Percentiles rank a stretch among this genome's conserved stretches.
Conservation (phyloP, 805 yeast species). For the Sporopachydermia lactativora region DNA sequence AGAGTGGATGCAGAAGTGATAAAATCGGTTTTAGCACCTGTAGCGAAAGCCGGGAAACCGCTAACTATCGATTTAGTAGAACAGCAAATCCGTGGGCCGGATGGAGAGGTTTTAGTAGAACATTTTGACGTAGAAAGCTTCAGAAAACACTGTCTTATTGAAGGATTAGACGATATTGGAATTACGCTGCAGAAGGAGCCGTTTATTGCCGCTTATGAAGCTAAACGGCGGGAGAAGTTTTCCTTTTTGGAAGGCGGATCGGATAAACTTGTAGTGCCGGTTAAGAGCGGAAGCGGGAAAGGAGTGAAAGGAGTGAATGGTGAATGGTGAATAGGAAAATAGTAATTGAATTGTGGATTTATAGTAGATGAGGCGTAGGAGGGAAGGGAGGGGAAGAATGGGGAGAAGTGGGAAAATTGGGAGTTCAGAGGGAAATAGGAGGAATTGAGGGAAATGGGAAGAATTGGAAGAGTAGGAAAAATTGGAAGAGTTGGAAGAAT, state of each 20-base stretch:
- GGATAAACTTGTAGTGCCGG: constrained; percentile 36
- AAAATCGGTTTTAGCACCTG: constrained; percentile 55
- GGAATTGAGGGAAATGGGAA: no score
- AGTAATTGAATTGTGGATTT: no score
- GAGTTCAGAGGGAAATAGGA: no score
- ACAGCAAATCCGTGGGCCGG: constrained; percentile 58
- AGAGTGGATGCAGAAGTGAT: constrained; percentile 76
- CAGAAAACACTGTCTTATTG: constrained; percentile 87
- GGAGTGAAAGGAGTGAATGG: constrained; percentile 51
- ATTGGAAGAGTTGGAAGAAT: no score
- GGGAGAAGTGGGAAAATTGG: no score
- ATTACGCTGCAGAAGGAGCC: constrained; percentile 84
- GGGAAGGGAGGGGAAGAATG: no score
- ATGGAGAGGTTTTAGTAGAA: constrained; percentile 63
- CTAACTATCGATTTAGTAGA: constrained; percentile 76
- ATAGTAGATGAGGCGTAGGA: no score
- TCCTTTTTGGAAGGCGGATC: constrained; percentile 92
- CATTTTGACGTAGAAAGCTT: constrained; percentile 80
- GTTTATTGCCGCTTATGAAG: constrained; percentile 61
- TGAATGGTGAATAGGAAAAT: no score
- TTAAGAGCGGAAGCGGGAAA: constrained; percentile 55
- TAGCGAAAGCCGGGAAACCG: constrained; percentile 59
- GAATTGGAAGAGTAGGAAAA: no score
- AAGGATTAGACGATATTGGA: constrained; percentile 96
- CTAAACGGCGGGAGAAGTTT: constrained; percentile 58